phyloP scores from a whole-genome alignment of 257 asterid genomes.

The Solanum paucissectum region DNA sequence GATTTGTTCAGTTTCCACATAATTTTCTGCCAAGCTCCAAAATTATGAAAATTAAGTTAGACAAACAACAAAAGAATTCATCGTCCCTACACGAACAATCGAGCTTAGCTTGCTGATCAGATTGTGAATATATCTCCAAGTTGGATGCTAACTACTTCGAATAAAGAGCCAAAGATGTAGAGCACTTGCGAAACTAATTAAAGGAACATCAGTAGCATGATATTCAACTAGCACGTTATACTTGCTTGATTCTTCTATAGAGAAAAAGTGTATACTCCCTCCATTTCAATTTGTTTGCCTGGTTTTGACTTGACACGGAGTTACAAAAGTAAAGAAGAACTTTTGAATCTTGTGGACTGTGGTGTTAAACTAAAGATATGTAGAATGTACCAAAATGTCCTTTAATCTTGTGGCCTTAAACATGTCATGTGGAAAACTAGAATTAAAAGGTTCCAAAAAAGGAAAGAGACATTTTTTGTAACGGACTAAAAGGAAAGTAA shows the following conservation, averaged over 20 bases:
- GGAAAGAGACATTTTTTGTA: too few species aligned
- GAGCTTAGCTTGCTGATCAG: neutral
- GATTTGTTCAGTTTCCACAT: slow-evolving; percentile 99
- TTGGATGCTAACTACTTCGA: neutral
- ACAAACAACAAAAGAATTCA: neutral
- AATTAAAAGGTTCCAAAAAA: too few species aligned
- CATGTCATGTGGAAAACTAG: too few species aligned
- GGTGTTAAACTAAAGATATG: too few species aligned
- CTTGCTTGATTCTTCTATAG: neutral
- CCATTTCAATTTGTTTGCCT: neutral
- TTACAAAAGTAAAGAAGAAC: too few species aligned
- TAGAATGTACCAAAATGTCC: too few species aligned
- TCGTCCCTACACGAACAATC: neutral
- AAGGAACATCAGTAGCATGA: neutral
- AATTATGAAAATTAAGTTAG: slow-evolving; percentile 21
- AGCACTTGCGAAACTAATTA: neutral
- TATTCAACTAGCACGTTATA: neutral
- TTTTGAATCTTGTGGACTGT: too few species aligned
- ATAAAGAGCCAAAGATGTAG: neutral
- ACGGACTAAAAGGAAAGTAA: too few species aligned
- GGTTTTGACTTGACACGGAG: neutral
- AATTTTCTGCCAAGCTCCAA: slow-evolving; percentile 79
- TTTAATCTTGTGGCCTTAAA: too few species aligned
- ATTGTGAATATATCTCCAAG: neutral
- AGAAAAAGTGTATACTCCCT: neutral